phyloP scores from a whole-genome alignment of 371 early-diverging fungal genomes.

The Mucor lusitanicus region DNA sequence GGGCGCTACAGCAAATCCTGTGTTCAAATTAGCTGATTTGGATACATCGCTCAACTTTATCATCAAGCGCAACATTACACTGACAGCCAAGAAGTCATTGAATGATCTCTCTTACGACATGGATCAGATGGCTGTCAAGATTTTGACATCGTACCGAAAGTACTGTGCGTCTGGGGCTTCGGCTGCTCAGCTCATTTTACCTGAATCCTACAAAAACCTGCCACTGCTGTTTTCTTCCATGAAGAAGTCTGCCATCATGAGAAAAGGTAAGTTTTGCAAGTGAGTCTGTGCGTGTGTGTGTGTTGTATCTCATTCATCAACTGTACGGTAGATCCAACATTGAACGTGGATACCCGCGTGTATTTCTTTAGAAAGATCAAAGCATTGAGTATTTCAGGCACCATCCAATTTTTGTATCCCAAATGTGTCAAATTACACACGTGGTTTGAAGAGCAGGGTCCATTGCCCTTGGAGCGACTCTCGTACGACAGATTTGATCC shows the following conservation, averaged over 20 bases:
- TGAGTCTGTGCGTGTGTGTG: too few species aligned
- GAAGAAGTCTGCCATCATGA: slow-evolving; percentile 77
- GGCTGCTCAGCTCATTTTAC: slow-evolving; percentile 90
- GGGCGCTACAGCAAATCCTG: slow-evolving; percentile 72
- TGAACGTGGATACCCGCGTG: slow-evolving; percentile 78
- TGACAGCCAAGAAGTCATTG: slow-evolving; percentile 65
- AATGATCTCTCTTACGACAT: slow-evolving; percentile 77
- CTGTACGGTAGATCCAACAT: slow-evolving; percentile 40
- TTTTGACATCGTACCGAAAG: slow-evolving; percentile 85
- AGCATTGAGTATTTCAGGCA: slow-evolving; percentile 66
- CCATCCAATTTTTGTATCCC: slow-evolving; percentile 84
- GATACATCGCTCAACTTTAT: slow-evolving; percentile 89
- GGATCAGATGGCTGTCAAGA: slow-evolving; percentile 79
- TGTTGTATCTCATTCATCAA: background rate
- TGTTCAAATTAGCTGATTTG: slow-evolving; percentile 91
- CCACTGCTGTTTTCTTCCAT: slow-evolving; percentile 83
- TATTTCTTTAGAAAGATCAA: slow-evolving; percentile 76
- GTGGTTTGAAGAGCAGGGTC: slow-evolving; percentile 9
- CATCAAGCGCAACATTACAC: slow-evolving; percentile 75
- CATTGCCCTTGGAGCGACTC: slow-evolving; percentile 62
- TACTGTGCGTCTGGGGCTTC: slow-evolving; percentile 82
- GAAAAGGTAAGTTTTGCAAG: slow-evolving; percentile 64
- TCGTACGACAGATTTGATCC: slow-evolving; percentile 77
- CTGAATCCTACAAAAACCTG: slow-evolving; percentile 89
- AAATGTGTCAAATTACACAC: slow-evolving; percentile 56